Base-by-base conservation (phyloP, 768 basidiomycete species). In the Podaxis carcinomalis region DNA sequence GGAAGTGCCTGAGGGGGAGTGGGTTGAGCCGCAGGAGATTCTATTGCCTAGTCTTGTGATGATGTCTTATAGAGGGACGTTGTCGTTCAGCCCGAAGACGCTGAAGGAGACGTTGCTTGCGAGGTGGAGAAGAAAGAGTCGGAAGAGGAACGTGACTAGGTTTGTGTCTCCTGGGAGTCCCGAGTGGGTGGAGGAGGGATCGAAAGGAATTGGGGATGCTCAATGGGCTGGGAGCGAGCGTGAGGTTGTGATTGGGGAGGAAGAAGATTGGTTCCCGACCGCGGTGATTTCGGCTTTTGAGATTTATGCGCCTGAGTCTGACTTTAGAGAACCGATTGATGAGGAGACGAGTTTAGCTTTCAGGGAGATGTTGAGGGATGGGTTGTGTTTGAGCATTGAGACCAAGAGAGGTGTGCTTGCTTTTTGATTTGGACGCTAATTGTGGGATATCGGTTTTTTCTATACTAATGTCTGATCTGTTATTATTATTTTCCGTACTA, bases 361-460 rank as follows among this genome's bases (percentile, higher is more conserved):
- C 49, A 55, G 52, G 44, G n/a, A 61, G 44, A 54, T 61, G 52
- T 49, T 55, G 59, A 54, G 25, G 27, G 59, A 61, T 23, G 59
- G 59, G 16, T 61, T 61, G 25, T 55, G 51, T 49, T 61, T 61
- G 52, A 61, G 52, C 25, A 39, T 61, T 54, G 53, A 54, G 52
- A 61, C 59, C 21, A 61, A 55, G 21, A 60, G 35, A 25, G 59
- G 59, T 3, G 32, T 49, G 21, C 16, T 61, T 19, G 52, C 46
- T 11, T 55, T 61, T 61, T 61, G 52, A 53, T 5, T 25, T 32
- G 32, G 32, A 9, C 32, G 1, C 32, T 32, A 32, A 32, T 32
- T 32, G 32, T 32, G 32, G 32, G 32, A 32, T 32, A 32, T 32
- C 9, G 9, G 7, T 6, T 32, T 32, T 32, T 32, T 32, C 1